Evolutionary conservation across 2,329 filamentous ascomycete genomes (phyloP).

Genomic region (Myriosclerotinia duriaeana): DNA sequence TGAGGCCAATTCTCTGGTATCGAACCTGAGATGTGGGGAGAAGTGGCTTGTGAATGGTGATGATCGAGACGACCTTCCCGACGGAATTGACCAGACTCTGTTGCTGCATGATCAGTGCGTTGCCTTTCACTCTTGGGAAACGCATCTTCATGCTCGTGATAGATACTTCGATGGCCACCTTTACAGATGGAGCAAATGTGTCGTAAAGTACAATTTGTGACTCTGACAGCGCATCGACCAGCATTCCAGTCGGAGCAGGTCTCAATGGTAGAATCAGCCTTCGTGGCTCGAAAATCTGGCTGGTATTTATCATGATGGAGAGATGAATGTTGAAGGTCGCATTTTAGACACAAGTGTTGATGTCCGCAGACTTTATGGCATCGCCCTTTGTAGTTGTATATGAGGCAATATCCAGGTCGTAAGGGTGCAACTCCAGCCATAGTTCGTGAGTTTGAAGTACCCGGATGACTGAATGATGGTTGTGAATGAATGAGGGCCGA

Average conservation of each 20-base stretch:
- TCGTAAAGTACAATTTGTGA: slow-evolving; percentile 11
- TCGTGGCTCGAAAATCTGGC: slow-evolving; percentile 2
- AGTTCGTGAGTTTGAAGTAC: not conserved
- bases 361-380: slow-evolving; percentile 12
- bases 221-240: not conserved
- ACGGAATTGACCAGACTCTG: not conserved
- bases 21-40: not conserved
- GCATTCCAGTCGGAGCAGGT: slow-evolving; percentile 10
- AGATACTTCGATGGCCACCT: slow-evolving; percentile 6
- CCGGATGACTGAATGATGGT: not conserved
- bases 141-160: not conserved
- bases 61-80: slow-evolving; percentile 7
- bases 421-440: slow-evolving; percentile 7
- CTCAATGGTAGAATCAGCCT: not conserved
- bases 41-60: not conserved
- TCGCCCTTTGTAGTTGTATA: slow-evolving; percentile 11
- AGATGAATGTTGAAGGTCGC: slow-evolving; percentile 13
- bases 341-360: slow-evolving; percentile 14
- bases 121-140: not conserved
- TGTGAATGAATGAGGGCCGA: not conserved
- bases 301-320: slow-evolving; percentile 10
- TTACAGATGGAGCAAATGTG: slow-evolving; percentile 7
- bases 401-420: slow-evolving; percentile 9
- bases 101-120: not conserved
- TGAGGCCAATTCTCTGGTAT: not conserved